These are phyloP conservation scores for Cucurbitaria berberidis DNA, from an alignment of 2,329 filamentous ascomycete genomes.

Conservation along the genomic window DNA sequence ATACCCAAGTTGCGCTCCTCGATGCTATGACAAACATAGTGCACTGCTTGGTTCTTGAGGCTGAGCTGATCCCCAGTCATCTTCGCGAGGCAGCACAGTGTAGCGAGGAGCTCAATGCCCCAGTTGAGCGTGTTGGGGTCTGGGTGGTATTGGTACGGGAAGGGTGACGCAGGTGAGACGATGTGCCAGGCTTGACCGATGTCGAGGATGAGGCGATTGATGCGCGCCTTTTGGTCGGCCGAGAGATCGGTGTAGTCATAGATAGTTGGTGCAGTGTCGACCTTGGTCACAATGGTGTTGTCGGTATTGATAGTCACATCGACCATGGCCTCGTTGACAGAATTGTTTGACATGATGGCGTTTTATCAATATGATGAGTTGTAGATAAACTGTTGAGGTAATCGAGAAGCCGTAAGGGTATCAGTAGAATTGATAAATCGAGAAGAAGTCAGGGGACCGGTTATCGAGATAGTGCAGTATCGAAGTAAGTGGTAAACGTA, in stretches of 20 bases:
- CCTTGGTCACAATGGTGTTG: not conserved
- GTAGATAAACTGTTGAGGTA: too few species aligned
- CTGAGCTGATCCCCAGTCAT: not conserved
- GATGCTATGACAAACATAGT: not conserved
- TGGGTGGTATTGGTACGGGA: not conserved
- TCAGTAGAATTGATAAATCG: not conserved
- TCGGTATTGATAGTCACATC: not conserved
- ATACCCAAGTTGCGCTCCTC: not conserved
- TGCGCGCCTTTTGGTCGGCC: not conserved
- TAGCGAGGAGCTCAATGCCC: not conserved
- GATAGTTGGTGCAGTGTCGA: not conserved
- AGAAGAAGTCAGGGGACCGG: not conserved
- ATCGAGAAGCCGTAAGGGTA: too few species aligned
- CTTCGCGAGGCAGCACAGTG: not conserved
- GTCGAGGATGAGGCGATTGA: not conserved
- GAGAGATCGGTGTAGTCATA: not conserved
- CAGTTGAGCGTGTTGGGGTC: conserved; percentile 3
- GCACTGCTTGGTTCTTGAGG: not conserved
- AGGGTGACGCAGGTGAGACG: not conserved
- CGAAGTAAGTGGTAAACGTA: not conserved
- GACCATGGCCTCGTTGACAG: not conserved
- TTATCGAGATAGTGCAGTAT: not conserved
- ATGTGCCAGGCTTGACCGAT: not conserved
- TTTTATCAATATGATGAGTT: not conserved
- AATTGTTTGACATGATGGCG: not conserved